These are phyloP conservation scores for Trypanosoma caninum DNA, from an alignment of 208 protist genomes.

Conservation along the genomic window DNA sequence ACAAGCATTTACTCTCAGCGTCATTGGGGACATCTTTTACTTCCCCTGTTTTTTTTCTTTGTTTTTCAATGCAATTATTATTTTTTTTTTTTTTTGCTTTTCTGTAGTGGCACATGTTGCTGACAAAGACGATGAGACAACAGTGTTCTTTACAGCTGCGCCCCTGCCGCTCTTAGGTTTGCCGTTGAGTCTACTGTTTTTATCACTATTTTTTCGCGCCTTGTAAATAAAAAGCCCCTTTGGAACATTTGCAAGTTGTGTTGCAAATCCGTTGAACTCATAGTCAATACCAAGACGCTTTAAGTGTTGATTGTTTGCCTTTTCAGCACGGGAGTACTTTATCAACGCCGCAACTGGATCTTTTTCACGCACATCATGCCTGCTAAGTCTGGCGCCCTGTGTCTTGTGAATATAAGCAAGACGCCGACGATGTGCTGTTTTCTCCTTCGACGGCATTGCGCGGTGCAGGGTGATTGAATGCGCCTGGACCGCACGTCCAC, in stretches of 20 bases:
- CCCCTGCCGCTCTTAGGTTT: neutral
- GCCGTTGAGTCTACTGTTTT: neutral
- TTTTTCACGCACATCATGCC: slow-evolving; percentile 62
- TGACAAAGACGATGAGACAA: neutral
- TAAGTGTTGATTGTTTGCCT: slow-evolving; percentile 70
- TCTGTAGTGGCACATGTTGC: neutral
- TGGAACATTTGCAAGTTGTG: slow-evolving; percentile 55
- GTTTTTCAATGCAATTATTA: too few relatives aligned
- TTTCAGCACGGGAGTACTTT: slow-evolving; percentile 64
- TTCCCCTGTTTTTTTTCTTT: too few relatives aligned
- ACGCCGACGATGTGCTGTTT: slow-evolving; percentile 42
- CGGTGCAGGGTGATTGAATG: slow-evolving; percentile 58
- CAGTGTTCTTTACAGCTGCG: neutral
- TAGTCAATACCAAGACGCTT: slow-evolving; percentile 72
- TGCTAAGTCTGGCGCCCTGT: slow-evolving; percentile 50
- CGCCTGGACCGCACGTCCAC: slow-evolving; percentile 64
- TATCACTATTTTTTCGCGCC: slow-evolving; percentile 15
- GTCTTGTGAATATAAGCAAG: slow-evolving; percentile 72
- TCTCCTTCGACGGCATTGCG: slow-evolving; percentile 69
- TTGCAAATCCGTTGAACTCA: slow-evolving; percentile 41
- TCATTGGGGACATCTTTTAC: too few relatives aligned
- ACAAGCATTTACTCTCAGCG: too few relatives aligned
- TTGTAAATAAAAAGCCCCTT: slow-evolving; percentile 24
- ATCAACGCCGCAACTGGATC: slow-evolving; percentile 55
- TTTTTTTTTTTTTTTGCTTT: too few relatives aligned